Evolutionary conservation across 2,329 filamentous ascomycete genomes (phyloP).

Genomic region (Curvularia sp.): DNA sequence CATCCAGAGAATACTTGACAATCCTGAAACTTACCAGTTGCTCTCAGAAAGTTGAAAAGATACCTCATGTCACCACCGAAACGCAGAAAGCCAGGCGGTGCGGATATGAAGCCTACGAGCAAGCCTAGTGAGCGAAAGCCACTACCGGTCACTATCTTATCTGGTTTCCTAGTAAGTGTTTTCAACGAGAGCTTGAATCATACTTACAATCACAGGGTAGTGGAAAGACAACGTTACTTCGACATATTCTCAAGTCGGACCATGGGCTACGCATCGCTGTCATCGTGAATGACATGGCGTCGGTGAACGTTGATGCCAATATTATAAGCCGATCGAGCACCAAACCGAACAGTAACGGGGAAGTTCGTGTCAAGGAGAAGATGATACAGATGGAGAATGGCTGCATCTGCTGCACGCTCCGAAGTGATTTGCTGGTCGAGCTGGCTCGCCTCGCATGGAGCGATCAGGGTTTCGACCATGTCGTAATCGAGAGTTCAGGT

Average conservation of each 20-base stretch:
- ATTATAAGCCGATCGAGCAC: slow-evolving; percentile 58
- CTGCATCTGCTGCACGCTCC: slow-evolving; percentile 78
- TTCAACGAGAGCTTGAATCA: not conserved
- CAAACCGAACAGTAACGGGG: slow-evolving; percentile 28
- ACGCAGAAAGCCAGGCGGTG: slow-evolving; percentile 25
- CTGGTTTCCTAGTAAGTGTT: slow-evolving; percentile 62
- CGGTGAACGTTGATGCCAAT: slow-evolving; percentile 69
- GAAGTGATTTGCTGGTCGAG: slow-evolving; percentile 74
- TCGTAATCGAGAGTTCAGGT: slow-evolving; percentile 74
- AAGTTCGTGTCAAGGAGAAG: slow-evolving; percentile 67
- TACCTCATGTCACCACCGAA: slow-evolving; percentile 31
- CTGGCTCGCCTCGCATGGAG: slow-evolving; percentile 68
- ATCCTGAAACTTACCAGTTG: not conserved
- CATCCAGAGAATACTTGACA: slow-evolving; percentile 9
- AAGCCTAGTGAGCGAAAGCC: slow-evolving; percentile 35
- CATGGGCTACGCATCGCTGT: slow-evolving; percentile 74
- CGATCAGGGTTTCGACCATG: slow-evolving; percentile 70
- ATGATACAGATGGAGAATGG: slow-evolving; percentile 70
- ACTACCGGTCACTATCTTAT: slow-evolving; percentile 66
- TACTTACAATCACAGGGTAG: slow-evolving; percentile 60
- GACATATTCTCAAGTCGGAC: slow-evolving; percentile 70
- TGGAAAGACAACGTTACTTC: slow-evolving; percentile 74
- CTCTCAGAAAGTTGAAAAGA: not conserved
- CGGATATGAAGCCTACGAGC: slow-evolving; percentile 15
- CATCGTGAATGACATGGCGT: slow-evolving; percentile 73